These are phyloP conservation scores for Lactarius quietus DNA, from an alignment of 768 basidiomycete species.

Conservation along the genomic window DNA sequence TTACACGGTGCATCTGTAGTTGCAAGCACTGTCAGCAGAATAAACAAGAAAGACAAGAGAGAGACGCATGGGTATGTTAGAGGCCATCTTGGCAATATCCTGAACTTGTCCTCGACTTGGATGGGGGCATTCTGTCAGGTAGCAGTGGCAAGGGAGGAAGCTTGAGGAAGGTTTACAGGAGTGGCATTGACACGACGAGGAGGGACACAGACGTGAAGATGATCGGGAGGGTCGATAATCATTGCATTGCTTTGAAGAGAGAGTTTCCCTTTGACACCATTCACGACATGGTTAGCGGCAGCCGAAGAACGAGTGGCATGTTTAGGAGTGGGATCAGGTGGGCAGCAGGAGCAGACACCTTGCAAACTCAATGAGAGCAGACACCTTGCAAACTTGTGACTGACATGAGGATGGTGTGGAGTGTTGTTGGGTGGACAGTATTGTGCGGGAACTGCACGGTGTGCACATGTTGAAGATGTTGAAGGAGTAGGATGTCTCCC, in stretches of 20 bases:
- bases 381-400: no score
- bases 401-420: no score
- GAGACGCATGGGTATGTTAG: conserved; percentile 44
- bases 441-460: no score
- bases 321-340: conserved; percentile 11
- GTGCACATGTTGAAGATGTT: no score
- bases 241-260: conserved; percentile 49
- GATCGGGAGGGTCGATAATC: conserved; percentile 36
- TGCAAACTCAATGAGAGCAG: conserved; percentile 56
- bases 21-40: no score
- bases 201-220: conserved; percentile 29
- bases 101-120: no score
- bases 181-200: conserved; percentile 28
- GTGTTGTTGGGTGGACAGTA: no score
- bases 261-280: conserved; percentile 31
- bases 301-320: conserved; percentile 30
- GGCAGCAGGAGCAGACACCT: conserved; percentile 35
- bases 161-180: conserved; percentile 26
- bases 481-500: no score
- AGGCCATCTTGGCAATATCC: no score
- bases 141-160: neutral
- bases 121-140: neutral
- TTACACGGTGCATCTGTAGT: conserved; percentile 59
- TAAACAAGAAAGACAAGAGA: neutral
- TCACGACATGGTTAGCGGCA: conserved; percentile 35